phyloP scores from a whole-genome alignment of 345 rosid species.

The Excoecaria cochinchinensis region DNA sequence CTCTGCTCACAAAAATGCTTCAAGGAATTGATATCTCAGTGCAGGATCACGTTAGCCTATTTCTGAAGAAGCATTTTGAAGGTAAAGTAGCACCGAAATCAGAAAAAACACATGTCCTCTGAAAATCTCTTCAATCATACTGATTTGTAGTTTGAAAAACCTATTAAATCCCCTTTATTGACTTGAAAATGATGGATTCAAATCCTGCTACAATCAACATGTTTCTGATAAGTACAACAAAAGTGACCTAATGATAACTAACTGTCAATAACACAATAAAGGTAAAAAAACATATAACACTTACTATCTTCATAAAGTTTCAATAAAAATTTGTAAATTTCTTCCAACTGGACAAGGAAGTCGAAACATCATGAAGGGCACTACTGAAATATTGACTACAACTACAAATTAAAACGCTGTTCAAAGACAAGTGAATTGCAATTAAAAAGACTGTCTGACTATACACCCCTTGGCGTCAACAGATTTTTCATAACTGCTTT shows the following conservation, averaged over 20 bases:
- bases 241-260: not conserved
- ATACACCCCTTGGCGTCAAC: not conserved
- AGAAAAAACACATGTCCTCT: slow-evolving; percentile 18
- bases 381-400: not conserved
- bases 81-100: slow-evolving; percentile 18
- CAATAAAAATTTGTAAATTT: not conserved
- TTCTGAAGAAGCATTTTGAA: slow-evolving; percentile 29
- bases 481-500: not conserved
- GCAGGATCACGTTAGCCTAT: slow-evolving; percentile 37
- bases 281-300: not conserved
- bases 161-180: slow-evolving; percentile 9
- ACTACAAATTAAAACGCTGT: not conserved
- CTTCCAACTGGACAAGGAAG: not conserved
- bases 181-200: slow-evolving; percentile 30
- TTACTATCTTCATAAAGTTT: not conserved
- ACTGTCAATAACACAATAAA: not conserved
- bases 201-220: slow-evolving; percentile 34
- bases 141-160: slow-evolving; percentile 24
- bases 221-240: slow-evolving; percentile 5
- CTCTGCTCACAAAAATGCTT: slow-evolving; percentile 22
- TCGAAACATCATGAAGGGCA: slow-evolving; percentile 1
- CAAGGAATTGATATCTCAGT: slow-evolving; percentile 1
- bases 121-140: slow-evolving; percentile 34
- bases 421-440: not conserved
- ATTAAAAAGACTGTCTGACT: not conserved